A percentile compares a stretch with the other conserved stretches of the same genome.
These are phyloP conservation scores for Geopyxis carbonaria DNA, from an alignment of 495 filamentous ascomycete genomes.

Conservation along the genomic window DNA sequence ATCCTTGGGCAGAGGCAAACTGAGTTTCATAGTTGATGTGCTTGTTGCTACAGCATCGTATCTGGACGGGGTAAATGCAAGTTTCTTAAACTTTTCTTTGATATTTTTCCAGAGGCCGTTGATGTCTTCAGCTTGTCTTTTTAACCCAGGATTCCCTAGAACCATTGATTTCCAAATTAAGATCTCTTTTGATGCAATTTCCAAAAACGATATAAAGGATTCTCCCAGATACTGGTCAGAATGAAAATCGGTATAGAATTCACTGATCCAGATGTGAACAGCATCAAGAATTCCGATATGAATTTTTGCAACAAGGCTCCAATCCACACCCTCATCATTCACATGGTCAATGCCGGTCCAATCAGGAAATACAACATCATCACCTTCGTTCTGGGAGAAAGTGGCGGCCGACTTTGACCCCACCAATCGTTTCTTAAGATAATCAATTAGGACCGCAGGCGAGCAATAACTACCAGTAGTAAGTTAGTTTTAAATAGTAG, in stretches of 20 bases:
- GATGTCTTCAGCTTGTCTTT: slow-evolving; percentile 21
- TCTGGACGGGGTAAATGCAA: slow-evolving; percentile 20
- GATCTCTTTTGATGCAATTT: slow-evolving; percentile 21
- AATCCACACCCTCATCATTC: slow-evolving; percentile 23
- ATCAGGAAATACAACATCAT: slow-evolving; percentile 27
- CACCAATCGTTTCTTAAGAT: slow-evolving; percentile 25
- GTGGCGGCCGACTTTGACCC: slow-evolving; percentile 26
- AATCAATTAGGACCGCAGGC: slow-evolving; percentile 25
- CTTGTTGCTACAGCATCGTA: slow-evolving; percentile 5
- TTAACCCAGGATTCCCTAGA: slow-evolving; percentile 15
- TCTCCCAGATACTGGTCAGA: slow-evolving; percentile 24
- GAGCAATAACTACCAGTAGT: slow-evolving; percentile 21
- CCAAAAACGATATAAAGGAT: slow-evolving; percentile 23
- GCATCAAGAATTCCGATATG: slow-evolving; percentile 26
- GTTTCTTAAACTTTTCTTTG: slow-evolving; percentile 20
- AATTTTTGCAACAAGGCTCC: slow-evolving; percentile 25
- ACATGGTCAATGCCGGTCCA: slow-evolving; percentile 25
- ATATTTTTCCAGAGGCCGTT: slow-evolving; percentile 22
- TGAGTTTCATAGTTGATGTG: not conserved
- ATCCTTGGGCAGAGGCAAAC: slow-evolving; percentile 12
- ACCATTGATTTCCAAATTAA: slow-evolving; percentile 16
- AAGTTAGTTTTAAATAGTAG: too few relatives aligned
- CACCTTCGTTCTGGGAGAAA: slow-evolving; percentile 22
- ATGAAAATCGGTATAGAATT: slow-evolving; percentile 26
- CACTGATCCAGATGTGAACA: slow-evolving; percentile 24